phyloP scores from a whole-genome alignment of 805 yeast genomes.

The Yarrowia alimentaria region DNA sequence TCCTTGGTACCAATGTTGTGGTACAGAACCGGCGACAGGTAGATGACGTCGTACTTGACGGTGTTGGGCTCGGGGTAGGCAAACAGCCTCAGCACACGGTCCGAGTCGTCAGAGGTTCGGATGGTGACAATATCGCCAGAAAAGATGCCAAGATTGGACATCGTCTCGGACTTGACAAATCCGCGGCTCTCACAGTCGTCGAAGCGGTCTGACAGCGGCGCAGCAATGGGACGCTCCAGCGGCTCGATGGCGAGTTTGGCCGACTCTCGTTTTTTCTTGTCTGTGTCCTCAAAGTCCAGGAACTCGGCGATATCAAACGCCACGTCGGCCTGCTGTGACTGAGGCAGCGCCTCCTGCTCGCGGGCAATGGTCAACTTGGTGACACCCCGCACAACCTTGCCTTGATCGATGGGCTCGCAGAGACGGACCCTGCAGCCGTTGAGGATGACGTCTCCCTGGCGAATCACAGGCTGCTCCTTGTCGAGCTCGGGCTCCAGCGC shows the following conservation, averaged over 20 bases:
- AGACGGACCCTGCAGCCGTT: slow-evolving; percentile 52
- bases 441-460: slow-evolving; percentile 47
- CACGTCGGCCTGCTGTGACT: not conserved
- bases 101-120: not conserved
- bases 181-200: slow-evolving; percentile 52
- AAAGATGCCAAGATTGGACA: slow-evolving; percentile 59
- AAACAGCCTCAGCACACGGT: slow-evolving; percentile 47
- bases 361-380: slow-evolving; percentile 59
- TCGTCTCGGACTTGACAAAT: slow-evolving; percentile 49
- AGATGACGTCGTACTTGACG: slow-evolving; percentile 44
- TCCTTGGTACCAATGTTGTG: slow-evolving; percentile 45
- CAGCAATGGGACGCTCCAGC: slow-evolving; percentile 28
- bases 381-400: slow-evolving; percentile 44
- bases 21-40: slow-evolving; percentile 62
- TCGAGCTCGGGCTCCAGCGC: slow-evolving; percentile 32
- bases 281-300: not conserved
- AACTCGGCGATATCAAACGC: slow-evolving; percentile 19
- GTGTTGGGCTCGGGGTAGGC: slow-evolving; percentile 65
- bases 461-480: slow-evolving; percentile 40
- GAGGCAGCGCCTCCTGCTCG: slow-evolving; percentile 24
- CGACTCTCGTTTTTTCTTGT: slow-evolving; percentile 29
- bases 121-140: slow-evolving; percentile 61
- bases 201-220: slow-evolving; percentile 33
- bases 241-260: slow-evolving; percentile 31
- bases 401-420: slow-evolving; percentile 76